Evolutionary conservation across 306 rosid species (phyloP).

Genomic region (Casuarina glauca): DNA sequence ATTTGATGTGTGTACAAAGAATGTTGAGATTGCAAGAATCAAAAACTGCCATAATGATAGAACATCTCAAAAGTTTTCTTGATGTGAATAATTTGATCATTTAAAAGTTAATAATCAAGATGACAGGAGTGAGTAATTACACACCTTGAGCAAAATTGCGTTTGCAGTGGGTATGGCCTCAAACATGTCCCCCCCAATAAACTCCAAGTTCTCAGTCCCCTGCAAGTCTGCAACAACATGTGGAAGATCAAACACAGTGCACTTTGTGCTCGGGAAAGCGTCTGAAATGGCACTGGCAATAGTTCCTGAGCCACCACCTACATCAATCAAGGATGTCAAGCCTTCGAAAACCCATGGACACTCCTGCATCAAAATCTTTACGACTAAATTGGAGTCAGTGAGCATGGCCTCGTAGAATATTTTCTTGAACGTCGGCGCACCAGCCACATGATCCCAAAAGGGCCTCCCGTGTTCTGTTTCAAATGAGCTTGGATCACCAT

Average conservation of each 20-base stretch:
- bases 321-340: conserved; percentile 34
- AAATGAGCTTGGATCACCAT: conserved; percentile 5
- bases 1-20: neutral
- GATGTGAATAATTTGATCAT: no score
- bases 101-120: no score
- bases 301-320: conserved; percentile 35
- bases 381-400: conserved; percentile 24
- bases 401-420: conserved; percentile 19
- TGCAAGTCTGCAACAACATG: conserved; percentile 20
- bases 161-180: conserved; percentile 31
- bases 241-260: conserved; percentile 39
- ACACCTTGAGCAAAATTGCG: conserved; percentile 32
- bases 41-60: no score
- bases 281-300: conserved; percentile 28
- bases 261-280: conserved; percentile 27
- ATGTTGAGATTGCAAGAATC: no score
- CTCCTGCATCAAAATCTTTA: neutral
- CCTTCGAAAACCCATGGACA: conserved; percentile 28
- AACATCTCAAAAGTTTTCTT: no score
- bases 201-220: conserved; percentile 12
- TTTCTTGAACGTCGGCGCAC: neutral
- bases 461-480: conserved; percentile 16
- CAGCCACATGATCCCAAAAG: conserved; percentile 13
- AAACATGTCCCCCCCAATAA: conserved; percentile 34
- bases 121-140: no score